Evolutionary conservation across 495 filamentous ascomycete species (phyloP).

Genomic region (Parachaetomium inaequale): DNA sequence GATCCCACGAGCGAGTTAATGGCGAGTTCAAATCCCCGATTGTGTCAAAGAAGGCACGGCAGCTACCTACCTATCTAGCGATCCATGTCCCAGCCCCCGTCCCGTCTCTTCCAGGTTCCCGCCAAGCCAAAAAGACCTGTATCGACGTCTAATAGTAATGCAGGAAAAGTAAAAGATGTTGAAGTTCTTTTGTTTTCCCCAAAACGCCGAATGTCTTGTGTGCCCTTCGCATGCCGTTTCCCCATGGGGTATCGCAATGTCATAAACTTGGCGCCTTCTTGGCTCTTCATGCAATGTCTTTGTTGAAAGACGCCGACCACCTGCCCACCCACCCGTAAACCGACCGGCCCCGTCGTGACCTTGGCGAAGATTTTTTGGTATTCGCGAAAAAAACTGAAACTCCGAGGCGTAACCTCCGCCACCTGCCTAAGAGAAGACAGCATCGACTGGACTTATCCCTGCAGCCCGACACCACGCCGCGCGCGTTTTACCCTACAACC

Average conservation of each 20-base stretch:
- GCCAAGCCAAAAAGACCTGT: slow-evolving; percentile 35
- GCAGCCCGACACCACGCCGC: slow-evolving; percentile 17
- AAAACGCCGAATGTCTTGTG: slow-evolving; percentile 38
- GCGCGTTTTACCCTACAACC: slow-evolving; percentile 18
- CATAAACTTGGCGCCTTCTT: slow-evolving; percentile 31
- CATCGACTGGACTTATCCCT: slow-evolving; percentile 13
- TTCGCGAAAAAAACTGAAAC: slow-evolving; percentile 23
- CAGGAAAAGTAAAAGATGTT: slow-evolving; percentile 45
- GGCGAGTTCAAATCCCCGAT: neutral
- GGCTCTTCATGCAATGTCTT: slow-evolving; percentile 40
- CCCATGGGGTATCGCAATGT: slow-evolving; percentile 37
- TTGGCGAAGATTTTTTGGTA: slow-evolving; percentile 25
- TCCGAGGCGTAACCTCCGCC: slow-evolving; percentile 23
- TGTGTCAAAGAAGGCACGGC: neutral
- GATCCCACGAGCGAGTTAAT: too few species aligned
- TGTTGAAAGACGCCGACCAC: slow-evolving; percentile 43
- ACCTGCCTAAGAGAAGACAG: slow-evolving; percentile 11
- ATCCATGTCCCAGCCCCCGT: neutral
- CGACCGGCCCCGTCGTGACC: slow-evolving; percentile 20
- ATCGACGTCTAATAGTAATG: slow-evolving; percentile 34
- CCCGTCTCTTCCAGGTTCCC: slow-evolving; percentile 11
- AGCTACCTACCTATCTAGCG: neutral
- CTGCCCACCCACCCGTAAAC: slow-evolving; percentile 21
- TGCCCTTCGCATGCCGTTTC: slow-evolving; percentile 35
- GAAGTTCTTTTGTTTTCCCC: slow-evolving; percentile 46